Percentiles rank a stretch among this genome's conserved stretches.
These are phyloP conservation scores for Chenopodium suecicum DNA, from an alignment of 148 eudicot genomes.

Conservation along the genomic window DNA sequence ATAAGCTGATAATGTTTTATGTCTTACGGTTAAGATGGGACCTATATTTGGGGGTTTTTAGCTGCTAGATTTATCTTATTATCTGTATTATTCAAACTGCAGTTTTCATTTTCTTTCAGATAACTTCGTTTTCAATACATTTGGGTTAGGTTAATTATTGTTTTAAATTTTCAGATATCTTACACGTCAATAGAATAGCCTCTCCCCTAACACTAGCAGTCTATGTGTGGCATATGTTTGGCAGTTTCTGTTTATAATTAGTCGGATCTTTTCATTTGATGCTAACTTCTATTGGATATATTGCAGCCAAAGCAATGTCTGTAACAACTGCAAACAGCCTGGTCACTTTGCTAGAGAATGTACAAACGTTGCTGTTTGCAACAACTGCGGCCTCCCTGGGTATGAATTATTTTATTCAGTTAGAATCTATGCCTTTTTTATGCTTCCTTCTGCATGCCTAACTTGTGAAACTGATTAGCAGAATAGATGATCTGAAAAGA, in stretches of 20 bases:
- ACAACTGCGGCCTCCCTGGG: constrained; percentile 64
- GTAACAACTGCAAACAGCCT: constrained; percentile 54
- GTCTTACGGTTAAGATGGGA: not conserved
- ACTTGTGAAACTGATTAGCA: not conserved
- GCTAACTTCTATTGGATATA: not conserved
- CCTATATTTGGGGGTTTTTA: not conserved
- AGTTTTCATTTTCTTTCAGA: not conserved
- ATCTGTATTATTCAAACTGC: not conserved
- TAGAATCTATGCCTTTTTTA: not conserved
- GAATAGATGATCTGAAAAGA: not conserved
- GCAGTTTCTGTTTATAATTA: not conserved
- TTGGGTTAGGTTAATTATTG: not conserved
- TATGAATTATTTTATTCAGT: constrained; percentile 8
- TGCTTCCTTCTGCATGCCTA: not conserved
- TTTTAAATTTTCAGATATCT: not conserved
- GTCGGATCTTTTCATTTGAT: not conserved
- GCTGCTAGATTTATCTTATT: not conserved
- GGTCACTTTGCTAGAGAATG: constrained; percentile 60
- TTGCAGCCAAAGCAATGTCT: constrained; percentile 44
- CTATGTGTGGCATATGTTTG: not conserved
- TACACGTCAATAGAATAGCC: no score
- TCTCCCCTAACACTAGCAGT: not conserved
- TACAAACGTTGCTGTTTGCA: constrained; percentile 53
- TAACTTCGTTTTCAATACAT: not conserved
- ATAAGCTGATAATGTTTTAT: not conserved